A percentile compares a stretch with the other conserved stretches of the same genome.
phyloP scores from a whole-genome alignment of 1,139 yeast species.

The Debaryomycetaceae sp. region DNA sequence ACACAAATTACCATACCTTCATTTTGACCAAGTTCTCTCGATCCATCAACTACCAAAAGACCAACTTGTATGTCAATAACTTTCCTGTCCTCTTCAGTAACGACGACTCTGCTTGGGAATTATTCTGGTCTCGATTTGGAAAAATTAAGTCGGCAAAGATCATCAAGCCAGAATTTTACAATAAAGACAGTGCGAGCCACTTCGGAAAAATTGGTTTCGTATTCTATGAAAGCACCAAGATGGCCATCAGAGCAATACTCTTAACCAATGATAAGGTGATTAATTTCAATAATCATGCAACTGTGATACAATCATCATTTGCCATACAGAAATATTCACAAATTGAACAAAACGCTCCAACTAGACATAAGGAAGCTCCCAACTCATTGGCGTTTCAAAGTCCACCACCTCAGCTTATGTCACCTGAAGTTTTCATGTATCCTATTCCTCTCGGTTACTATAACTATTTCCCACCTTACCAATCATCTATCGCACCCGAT shows the following conservation, averaged over 20 bases:
- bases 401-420: constrained; percentile 2
- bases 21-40: constrained; percentile 14
- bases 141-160: constrained; percentile 42
- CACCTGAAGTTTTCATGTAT: constrained; percentile 6
- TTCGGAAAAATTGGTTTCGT: constrained; percentile 44
- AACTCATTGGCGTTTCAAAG: not conserved
- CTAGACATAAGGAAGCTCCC: not conserved
- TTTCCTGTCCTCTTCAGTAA: constrained; percentile 43
- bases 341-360: not conserved
- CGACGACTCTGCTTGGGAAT: constrained; percentile 36
- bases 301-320: constrained; percentile 38
- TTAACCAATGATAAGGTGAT: constrained; percentile 33
- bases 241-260: constrained; percentile 39
- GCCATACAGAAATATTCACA: constrained; percentile 29
- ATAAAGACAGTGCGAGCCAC: constrained; percentile 13
- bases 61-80: constrained; percentile 57
- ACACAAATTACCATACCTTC: constrained; percentile 7
- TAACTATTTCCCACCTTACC: constrained; percentile 8
- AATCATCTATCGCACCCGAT: not conserved
- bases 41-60: constrained; percentile 47
- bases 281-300: constrained; percentile 17
- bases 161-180: constrained; percentile 41
- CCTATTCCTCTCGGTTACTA: constrained; percentile 7
- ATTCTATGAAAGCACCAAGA: constrained; percentile 33
- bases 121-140: constrained; percentile 43